Evolutionary conservation across 2,329 filamentous ascomycete genomes (phyloP).

Genomic region (Sphaerulina vaccinii): DNA sequence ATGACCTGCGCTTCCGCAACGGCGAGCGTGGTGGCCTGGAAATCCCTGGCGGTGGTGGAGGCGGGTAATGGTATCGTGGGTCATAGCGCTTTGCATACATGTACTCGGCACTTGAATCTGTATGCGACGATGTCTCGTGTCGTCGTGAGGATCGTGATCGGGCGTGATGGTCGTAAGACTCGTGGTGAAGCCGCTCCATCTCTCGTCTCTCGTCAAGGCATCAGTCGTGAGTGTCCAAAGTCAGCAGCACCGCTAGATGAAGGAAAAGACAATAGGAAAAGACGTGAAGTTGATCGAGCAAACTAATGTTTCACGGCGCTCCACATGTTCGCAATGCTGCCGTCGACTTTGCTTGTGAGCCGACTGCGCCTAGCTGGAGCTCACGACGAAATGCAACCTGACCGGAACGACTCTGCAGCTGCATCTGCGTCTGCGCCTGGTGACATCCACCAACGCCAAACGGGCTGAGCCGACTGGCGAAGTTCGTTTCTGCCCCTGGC

Average conservation of each 20-base stretch:
- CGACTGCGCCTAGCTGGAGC: not conserved
- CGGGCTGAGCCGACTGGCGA: not conserved
- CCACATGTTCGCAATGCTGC: conserved; percentile 9
- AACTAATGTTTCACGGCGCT: not conserved
- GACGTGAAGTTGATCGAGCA: not conserved
- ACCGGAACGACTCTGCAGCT: not conserved
- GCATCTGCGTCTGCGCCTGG: not conserved
- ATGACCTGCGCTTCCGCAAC: conserved; percentile 33
- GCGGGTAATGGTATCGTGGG: conserved; percentile 35
- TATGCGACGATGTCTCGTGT: conserved; percentile 2
- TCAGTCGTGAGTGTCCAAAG: conserved; percentile 2
- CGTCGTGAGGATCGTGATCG: conserved; percentile 12
- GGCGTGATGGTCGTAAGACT: conserved; percentile 9
- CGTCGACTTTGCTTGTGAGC: not conserved
- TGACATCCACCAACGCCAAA: no score
- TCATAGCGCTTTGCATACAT: conserved; percentile 13
- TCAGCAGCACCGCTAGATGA: not conserved
- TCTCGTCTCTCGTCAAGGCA: conserved; percentile 4
- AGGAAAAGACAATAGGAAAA: not conserved
- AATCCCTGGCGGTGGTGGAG: conserved; percentile 21
- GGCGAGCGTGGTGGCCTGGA: conserved; percentile 24
- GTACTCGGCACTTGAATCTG: conserved; percentile 9
- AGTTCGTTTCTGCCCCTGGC: not conserved
- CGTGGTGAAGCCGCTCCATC: conserved; percentile 19
- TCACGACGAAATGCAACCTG: not conserved